Base-by-base conservation (phyloP, 2,329 filamentous ascomycete species). In the Mycosphaerella sp. region DNA sequence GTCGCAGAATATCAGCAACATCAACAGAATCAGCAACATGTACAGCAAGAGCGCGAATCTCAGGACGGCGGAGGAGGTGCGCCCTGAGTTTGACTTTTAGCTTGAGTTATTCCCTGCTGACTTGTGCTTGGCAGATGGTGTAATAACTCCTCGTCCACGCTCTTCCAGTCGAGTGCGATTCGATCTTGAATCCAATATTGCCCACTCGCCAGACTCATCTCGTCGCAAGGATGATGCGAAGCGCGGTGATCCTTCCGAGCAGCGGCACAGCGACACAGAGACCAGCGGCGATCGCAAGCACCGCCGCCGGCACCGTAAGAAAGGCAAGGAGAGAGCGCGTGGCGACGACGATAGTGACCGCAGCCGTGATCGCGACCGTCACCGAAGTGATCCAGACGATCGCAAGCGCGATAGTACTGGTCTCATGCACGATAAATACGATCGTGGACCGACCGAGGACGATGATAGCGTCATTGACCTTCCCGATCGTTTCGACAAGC, bases 401-500 rank as follows among this genome's bases (percentile, higher is more conserved):
- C 53, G 47, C 30, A 47, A 48, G 17, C 53, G 51, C 16, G 56
- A 44, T 46, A 54, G 51, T 35, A 40, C 42, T 18, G 52, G 41
- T 32, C 45, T 60, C 40, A 63, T 60, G 60, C 56, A 58, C 44
- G 62, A 63, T 49, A 53, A 59, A 41, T 61, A 64, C 52, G 63
- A 66, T 40, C 59, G 52, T 18, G 52, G 54, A 16, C 54, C 49
- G 13, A 44, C 32, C n/a, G 60, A 54, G 12, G 59, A 63, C 4
- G 60, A 58, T 5, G 65, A 68, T 21, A 58, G 60, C 14, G 69
- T 66, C 14, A 60, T 68, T 32, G 68, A 69, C 14, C 53, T 70
- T 8, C 68, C 68, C 10, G 54, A 63, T n/a, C 56, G 68, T 0
- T 70, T 70, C 44, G 68, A 69, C 39, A 59, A 65, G 56, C 48